Conservation (phyloP, 345 rosid species). For the Barbarea vulgaris region DNA sequence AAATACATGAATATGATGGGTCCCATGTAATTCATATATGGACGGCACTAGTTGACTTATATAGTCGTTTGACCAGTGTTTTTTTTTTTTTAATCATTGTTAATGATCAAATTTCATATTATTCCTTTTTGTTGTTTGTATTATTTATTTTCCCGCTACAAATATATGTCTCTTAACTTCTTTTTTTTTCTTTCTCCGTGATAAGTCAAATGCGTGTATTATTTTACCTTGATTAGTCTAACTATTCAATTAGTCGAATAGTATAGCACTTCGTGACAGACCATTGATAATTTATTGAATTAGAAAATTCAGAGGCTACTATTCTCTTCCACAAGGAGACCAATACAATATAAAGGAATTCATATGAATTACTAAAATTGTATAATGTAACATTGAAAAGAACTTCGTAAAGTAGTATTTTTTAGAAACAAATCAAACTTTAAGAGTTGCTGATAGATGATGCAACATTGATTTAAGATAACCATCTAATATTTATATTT, state of each 20-base stretch:
- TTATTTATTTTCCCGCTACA: not conserved
- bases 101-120: conserved; percentile 14
- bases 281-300: conserved; percentile 11
- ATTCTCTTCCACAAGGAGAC: not conserved
- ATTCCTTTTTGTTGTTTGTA: not conserved
- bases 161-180: not conserved
- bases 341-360: not conserved
- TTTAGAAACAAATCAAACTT: not conserved
- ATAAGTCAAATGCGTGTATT: conserved; percentile 39
- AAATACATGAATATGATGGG: conserved; percentile 16
- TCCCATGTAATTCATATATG: conserved; percentile 20
- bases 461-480: not conserved
- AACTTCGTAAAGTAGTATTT: not conserved
- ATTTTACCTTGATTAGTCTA: conserved; percentile 36
- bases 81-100: conserved; percentile 6
- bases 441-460: not conserved
- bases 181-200: not conserved
- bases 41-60: conserved; percentile 39
- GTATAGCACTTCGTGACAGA: conserved; percentile 21
- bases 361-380: not conserved
- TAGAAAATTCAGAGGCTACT: conserved; percentile 34
- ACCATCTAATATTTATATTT: not conserved
- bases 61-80: conserved; percentile 39
- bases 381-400: not conserved
- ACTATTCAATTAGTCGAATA: conserved; percentile 16